Conservation (phyloP, 2,329 filamentous ascomycete genomes). For the Ophiostoma sp. region DNA sequence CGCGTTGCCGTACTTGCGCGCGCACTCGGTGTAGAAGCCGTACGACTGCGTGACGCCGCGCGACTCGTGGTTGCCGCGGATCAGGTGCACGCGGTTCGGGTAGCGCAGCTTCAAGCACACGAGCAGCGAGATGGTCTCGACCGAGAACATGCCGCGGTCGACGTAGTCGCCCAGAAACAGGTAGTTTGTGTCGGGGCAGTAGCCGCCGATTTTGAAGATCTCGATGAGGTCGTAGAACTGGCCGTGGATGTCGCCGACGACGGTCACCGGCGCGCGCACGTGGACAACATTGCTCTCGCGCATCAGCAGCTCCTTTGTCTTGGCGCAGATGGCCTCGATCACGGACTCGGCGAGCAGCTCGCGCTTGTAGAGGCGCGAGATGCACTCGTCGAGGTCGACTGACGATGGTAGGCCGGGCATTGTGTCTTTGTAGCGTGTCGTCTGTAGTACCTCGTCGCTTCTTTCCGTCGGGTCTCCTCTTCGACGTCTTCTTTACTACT, state of each 20-base stretch:
- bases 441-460: background rate
- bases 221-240: constrained; percentile 99
- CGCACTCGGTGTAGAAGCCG: constrained; percentile 98
- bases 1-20: constrained; percentile 94
- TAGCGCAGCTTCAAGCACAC: constrained; percentile 97
- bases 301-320: constrained; percentile 98
- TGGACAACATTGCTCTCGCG: constrained; percentile 99
- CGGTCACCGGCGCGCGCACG: constrained; percentile 88
- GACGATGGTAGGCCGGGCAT: constrained; percentile 55
- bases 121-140: constrained; percentile 96
- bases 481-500: background rate
- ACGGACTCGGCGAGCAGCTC: constrained; percentile 93
- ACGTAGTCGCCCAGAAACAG: constrained; percentile 97
- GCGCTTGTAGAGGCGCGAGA: constrained; percentile 92
- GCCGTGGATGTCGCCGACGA: constrained; percentile 96
- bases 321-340: constrained; percentile 98
- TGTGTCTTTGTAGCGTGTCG: background rate
- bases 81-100: constrained; percentile 89
- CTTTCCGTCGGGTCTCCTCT: background rate
- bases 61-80: constrained; percentile 96
- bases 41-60: constrained; percentile 97
- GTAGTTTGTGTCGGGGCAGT: constrained; percentile 97
- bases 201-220: constrained; percentile 97
- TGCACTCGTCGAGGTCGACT: constrained; percentile 98
- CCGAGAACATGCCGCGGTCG: constrained; percentile 95